phyloP scores from a whole-genome alignment of 2,329 filamentous ascomycete genomes.

The Nannizziopsis barbatae region DNA sequence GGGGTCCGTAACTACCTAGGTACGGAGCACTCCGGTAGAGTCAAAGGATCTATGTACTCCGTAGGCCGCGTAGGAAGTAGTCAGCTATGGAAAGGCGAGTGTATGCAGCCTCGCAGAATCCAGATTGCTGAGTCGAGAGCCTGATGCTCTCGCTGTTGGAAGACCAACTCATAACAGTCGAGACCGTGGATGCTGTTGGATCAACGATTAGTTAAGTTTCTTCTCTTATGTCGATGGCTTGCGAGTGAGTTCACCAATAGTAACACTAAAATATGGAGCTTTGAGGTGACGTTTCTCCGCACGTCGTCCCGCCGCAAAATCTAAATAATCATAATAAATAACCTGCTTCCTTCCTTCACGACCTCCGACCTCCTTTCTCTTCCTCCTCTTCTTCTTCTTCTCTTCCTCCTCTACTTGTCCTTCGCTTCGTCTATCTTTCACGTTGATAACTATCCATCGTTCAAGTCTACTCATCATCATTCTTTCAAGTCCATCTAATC shows the following conservation, averaged over 20 bases:
- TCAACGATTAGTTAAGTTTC: too few relatives aligned
- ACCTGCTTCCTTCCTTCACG: neutral
- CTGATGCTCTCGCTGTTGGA: too few relatives aligned
- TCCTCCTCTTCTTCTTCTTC: neutral
- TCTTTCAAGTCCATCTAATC: neutral
- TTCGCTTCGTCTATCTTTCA: constrained; percentile 4
- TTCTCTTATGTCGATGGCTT: too few relatives aligned
- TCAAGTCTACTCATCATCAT: neutral
- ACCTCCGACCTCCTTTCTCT: neutral
- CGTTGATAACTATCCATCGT: neutral
- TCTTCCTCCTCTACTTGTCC: constrained; percentile 2
- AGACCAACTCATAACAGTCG: too few relatives aligned
- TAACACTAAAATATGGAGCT: neutral
- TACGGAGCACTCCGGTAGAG: too few relatives aligned
- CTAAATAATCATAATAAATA: neutral
- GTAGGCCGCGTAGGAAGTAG: too few relatives aligned
- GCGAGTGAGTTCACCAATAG: neutral
- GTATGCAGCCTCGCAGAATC: too few relatives aligned
- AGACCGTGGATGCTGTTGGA: too few relatives aligned
- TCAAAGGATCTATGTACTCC: too few relatives aligned
- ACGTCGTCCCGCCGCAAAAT: neutral
- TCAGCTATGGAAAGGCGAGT: too few relatives aligned
- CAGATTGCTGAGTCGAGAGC: too few relatives aligned
- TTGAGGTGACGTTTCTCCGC: neutral
- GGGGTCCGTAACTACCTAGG: too few relatives aligned